Base-by-base conservation (phyloP, 2,329 filamentous ascomycete species). In the Davidsoniella virescens region DNA sequence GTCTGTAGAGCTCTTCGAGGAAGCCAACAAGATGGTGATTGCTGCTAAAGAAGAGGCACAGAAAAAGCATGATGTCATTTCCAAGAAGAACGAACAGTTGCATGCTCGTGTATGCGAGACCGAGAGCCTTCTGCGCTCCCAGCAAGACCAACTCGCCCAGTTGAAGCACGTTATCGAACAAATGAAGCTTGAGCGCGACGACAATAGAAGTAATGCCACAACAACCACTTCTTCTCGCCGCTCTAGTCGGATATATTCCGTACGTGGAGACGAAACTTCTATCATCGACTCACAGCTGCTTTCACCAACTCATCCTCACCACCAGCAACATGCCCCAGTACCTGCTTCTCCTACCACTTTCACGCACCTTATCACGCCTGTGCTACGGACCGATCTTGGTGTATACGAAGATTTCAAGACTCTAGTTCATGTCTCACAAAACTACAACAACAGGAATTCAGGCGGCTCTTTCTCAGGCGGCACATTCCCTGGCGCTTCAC, bases 11-110 rank as follows among this genome's bases (percentile, higher is more conserved):
- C 73, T 98, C n/a, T 98, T 98, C 55, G 87, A 96, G 62, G 90
- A 98, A 69, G 92, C 92, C 46, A 96, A 98, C 67, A 88, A 84
- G 72, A 96, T 98, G 90, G 92, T 98, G 48, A 62, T 59, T 40
- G 80, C 78, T 14, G 90, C 90, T 37, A 86, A 94, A 60, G 87
- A 88, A 62, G 86, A 94, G 54, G 87, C 92, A 7, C 80, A 87
- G 54, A 80, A 77, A 55, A 87, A 95, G 58, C 82, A 87, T 37
- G 87, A 95, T 56, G 73, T 75, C 4, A 70, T 88, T 40, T 80
- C 87, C 52, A 84, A 83, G 60, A 86, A 86, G 61, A 94, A 92
- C 59, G 87, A 94, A 52, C 86, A 93, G 64, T 73, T 96, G 47
- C 84, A 79, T 59, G 74, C 82, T 23, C 88, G 96, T 63, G 71